These are phyloP conservation scores for Ogataea paradorogensis DNA, from an alignment of 805 yeast genomes.

Conservation along the genomic window DNA sequence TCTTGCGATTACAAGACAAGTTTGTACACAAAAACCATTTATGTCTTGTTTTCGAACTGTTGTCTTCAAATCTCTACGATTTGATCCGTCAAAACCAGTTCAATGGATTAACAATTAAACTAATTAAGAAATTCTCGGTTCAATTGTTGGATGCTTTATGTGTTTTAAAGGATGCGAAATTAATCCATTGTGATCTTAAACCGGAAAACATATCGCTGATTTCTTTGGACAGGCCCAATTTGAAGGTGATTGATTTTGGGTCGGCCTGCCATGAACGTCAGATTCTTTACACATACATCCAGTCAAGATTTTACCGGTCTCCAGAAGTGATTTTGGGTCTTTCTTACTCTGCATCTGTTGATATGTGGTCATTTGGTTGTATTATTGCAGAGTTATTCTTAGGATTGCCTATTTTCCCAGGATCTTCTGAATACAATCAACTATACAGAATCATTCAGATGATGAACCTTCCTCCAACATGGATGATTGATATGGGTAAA, in stretches of 20 bases:
- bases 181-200: conserved; percentile 94
- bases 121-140: conserved; percentile 72
- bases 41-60: conserved; percentile 86
- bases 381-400: conserved; percentile 58
- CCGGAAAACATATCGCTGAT: conserved; percentile 90
- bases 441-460: conserved; percentile 76
- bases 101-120: conserved; percentile 78
- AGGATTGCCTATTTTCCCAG: conserved; percentile 93
- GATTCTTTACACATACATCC: conserved; percentile 86
- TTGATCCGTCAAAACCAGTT: conserved; percentile 89
- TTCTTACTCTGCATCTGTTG: conserved; percentile 89
- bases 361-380: conserved; percentile 69
- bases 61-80: conserved; percentile 87
- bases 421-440: conserved; percentile 91
- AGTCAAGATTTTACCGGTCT: conserved; percentile 87
- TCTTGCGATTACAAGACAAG: conserved; percentile 77
- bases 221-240: conserved; percentile 75
- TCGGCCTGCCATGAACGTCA: conserved; percentile 91
- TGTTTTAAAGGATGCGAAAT: conserved; percentile 73
- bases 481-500: conserved; percentile 97
- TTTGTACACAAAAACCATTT: conserved; percentile 91
- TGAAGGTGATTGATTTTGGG: conserved; percentile 95
- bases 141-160: conserved; percentile 82
- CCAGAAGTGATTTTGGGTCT: conserved; percentile 93
- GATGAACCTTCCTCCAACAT: conserved; percentile 83